A percentile compares a stretch with the other conserved stretches of the same genome.
phyloP scores from a whole-genome alignment of 2,329 filamentous ascomycete genomes.

The Tolypocladium cylindrosporum region DNA sequence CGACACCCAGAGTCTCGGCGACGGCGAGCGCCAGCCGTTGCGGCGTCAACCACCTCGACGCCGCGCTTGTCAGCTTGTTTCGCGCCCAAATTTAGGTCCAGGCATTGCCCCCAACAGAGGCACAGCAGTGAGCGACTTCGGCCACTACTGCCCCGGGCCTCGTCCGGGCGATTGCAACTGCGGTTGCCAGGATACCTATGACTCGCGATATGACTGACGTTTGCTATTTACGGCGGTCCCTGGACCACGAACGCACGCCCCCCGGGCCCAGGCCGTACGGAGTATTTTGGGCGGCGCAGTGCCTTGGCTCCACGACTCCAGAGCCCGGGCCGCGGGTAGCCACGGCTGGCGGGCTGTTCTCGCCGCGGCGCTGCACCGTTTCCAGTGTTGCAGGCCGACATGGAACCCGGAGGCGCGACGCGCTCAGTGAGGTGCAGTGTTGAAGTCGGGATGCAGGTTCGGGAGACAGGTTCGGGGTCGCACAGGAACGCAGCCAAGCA shows the following conservation, averaged over 20 bases:
- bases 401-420: neutral
- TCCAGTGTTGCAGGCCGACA: neutral
- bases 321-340: neutral
- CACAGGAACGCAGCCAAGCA: neutral
- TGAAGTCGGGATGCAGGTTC: neutral
- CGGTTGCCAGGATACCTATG: neutral
- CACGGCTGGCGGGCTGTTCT: neutral
- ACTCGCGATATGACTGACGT: constrained; percentile 4
- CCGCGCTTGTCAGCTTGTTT: too few relatives aligned
- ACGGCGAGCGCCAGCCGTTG: neutral
- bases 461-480: neutral
- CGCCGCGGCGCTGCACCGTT: neutral
- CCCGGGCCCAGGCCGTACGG: neutral
- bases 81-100: too few relatives aligned
- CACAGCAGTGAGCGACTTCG: neutral
- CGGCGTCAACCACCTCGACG: neutral
- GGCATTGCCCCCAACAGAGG: too few relatives aligned
- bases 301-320: neutral
- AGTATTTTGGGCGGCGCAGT: neutral
- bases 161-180: neutral
- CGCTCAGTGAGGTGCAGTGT: neutral
- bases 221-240: neutral
- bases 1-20: neutral
- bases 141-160: neutral
- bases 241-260: neutral